Base-by-base conservation (phyloP, 1,284 basidiomycete species). In the Cystobasidium slooffiae region DNA sequence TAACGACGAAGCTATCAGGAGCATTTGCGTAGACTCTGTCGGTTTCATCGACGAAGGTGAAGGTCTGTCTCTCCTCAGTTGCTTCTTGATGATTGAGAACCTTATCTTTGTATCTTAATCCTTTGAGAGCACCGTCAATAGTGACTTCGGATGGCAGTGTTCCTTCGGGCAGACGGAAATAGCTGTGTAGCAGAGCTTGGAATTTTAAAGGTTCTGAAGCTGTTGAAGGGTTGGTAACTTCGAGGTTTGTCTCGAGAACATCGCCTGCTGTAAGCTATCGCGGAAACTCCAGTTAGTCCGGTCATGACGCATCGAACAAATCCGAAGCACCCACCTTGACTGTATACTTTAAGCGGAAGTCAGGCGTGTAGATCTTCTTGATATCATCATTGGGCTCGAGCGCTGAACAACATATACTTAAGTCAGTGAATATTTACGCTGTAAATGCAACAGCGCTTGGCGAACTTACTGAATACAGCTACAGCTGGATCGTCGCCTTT, bases 151-250 rank as follows among this genome's bases (percentile, higher is more conserved):
- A 55, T 12, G 79, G 79, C 3, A 49, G 16, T 20, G 77, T 66
- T 37, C 65, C 53, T 16, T 78, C 76, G 8, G 82, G 82, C 5
- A 83, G 75, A 49, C 77, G 78, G 73, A 80, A 77, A 74, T 81
- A 81, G 56, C 82, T 81, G 79, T 84, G 83, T 24, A 83, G 78
- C 22, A 84, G 78, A 1, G 83, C 81, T 64, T 84, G 83, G 81
- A 84, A 83, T 10, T 79, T 77, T 72, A 83, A 67, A 0, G 69
- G 46, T 8, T 74, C 63, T n/a, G 22, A 39, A 1, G 76, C 59
- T 6, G 65, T 31, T 9, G 64, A 49, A 7, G 77, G 75, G 49
- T 77, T 77, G n/a, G 75, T 75, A 4, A 78, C 76, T 56, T 77
- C 62, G 16, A 78, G 62, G 16, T 44, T 67, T n/a, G 70, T 76